A percentile compares a stretch with the other conserved stretches of the same genome.
Evolutionary conservation across 2,329 filamentous ascomycete genomes (phyloP).

Genomic region (Didymella keratinophila): DNA sequence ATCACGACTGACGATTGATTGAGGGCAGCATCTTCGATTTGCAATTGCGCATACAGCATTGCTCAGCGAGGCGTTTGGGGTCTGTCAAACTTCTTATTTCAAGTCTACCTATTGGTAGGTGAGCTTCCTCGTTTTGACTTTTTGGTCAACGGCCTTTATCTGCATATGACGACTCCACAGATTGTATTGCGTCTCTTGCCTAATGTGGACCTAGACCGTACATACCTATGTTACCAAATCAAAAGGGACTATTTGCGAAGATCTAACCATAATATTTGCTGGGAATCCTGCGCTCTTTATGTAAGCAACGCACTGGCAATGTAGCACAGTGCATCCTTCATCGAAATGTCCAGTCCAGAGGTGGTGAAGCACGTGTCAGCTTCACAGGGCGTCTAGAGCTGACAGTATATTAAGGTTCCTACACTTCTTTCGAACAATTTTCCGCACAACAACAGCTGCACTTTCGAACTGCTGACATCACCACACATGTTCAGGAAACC

Average conservation of each 20-base stretch:
- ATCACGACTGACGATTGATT: neutral
- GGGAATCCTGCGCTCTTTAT: neutral
- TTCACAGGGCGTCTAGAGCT: conserved; percentile 9
- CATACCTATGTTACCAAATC: neutral
- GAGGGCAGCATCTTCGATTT: neutral
- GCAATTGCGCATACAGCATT: neutral
- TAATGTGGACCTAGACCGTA: neutral
- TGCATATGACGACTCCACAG: neutral
- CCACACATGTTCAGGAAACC: neutral
- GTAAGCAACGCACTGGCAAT: neutral
- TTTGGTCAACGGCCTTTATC: neutral
- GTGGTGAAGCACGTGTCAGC: conserved; percentile 14
- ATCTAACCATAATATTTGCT: too few relatives aligned
- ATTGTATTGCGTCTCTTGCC: too few relatives aligned
- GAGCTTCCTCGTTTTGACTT: neutral
- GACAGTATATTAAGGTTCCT: neutral
- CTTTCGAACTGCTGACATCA: neutral
- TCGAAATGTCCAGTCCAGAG: neutral
- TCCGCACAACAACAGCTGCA: neutral
- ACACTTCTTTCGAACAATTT: neutral
- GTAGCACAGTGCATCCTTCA: neutral
- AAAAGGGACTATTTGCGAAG: neutral
- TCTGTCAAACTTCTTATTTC: neutral
- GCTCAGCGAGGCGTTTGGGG: conserved; percentile 24
- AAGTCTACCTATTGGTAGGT: neutral